phyloP scores from a whole-genome alignment of 1,284 basidiomycete genomes.

The Polyporus tsugae region DNA sequence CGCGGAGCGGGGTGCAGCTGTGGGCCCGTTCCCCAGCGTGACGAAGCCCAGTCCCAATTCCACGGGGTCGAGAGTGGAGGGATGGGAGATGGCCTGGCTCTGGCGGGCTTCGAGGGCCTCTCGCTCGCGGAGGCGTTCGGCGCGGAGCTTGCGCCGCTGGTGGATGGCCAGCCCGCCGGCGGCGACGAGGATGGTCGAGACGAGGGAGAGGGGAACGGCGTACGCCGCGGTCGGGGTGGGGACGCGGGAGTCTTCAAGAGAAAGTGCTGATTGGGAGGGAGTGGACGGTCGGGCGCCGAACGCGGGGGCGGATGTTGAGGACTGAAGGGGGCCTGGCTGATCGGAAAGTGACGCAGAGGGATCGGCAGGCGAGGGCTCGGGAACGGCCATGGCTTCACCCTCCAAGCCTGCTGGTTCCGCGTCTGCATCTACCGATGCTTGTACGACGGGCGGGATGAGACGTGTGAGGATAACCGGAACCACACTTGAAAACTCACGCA shows the following conservation, averaged over 20 bases:
- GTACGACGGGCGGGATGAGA: neutral
- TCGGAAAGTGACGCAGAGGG: slow-evolving; percentile 9
- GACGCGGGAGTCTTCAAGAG: slow-evolving; percentile 41
- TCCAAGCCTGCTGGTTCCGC: neutral
- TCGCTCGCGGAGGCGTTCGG: slow-evolving; percentile 35
- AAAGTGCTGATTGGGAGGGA: slow-evolving; percentile 15
- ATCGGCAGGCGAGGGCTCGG: neutral
- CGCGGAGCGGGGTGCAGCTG: neutral
- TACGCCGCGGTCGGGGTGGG: slow-evolving; percentile 50
- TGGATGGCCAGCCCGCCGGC: slow-evolving; percentile 43
- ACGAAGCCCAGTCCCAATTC: slow-evolving; percentile 24
- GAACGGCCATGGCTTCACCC: slow-evolving; percentile 1
- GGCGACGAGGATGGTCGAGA: slow-evolving; percentile 49
- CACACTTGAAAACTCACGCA: slow-evolving; percentile 42
- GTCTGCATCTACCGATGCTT: neutral
- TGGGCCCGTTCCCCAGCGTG: slow-evolving; percentile 18
- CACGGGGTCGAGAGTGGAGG: slow-evolving; percentile 29
- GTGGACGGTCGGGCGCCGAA: slow-evolving; percentile 21
- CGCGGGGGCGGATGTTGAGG: slow-evolving; percentile 1
- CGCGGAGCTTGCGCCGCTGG: slow-evolving; percentile 39
- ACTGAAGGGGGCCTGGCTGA: neutral
- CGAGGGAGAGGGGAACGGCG: slow-evolving; percentile 54
- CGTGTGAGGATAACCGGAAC: neutral
- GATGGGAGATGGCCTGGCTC: slow-evolving; percentile 24
- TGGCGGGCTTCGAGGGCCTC: slow-evolving; percentile 21